Evolutionary conservation across 768 basidiomycete species (phyloP).

Genomic region (Pseudohyphozyma bogoriensis): DNA sequence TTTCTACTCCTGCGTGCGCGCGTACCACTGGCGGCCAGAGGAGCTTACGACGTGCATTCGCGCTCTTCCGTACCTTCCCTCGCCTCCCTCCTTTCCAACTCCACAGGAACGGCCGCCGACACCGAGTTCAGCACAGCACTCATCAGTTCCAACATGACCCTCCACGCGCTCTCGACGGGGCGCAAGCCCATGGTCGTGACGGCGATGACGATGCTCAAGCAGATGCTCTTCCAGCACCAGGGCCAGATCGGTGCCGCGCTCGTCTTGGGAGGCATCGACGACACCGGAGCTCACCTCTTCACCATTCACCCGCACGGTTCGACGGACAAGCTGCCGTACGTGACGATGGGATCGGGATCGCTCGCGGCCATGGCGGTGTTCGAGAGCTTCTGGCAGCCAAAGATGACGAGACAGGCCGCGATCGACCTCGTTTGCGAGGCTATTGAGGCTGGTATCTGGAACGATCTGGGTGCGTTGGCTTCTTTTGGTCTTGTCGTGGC

Average conservation of each 20-base stretch:
- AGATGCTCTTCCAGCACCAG: conserved; percentile 87
- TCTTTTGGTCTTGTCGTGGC: too few species aligned
- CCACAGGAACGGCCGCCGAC: conserved; percentile 59
- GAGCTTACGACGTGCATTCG: too few species aligned
- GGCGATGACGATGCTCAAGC: conserved; percentile 98
- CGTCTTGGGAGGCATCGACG: conserved; percentile 92
- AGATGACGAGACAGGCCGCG: conserved; percentile 78
- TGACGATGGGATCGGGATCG: conserved; percentile 95
- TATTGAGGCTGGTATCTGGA: conserved; percentile 93
- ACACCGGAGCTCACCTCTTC: conserved; percentile 86
- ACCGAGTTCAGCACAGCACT: conserved; percentile 84
- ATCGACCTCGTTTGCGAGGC: conserved; percentile 73
- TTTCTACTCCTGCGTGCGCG: too few species aligned
- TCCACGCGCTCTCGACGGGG: conserved; percentile 81
- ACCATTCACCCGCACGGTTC: conserved; percentile 94
- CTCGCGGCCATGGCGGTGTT: conserved; percentile 98
- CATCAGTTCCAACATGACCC: conserved; percentile 90
- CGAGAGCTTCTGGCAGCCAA: conserved; percentile 69
- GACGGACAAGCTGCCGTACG: conserved; percentile 95
- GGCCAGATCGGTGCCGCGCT: conserved; percentile 91
- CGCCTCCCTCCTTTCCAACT: neutral
- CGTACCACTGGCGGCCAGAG: too few species aligned
- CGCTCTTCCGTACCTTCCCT: neutral
- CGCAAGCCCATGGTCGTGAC: conserved; percentile 88
- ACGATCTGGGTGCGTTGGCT: too few species aligned